Percentiles rank a stretch among this genome's conserved stretches.
Conservation (phyloP, 108 stramenopile species). For the Nitzschia sp. region DNA sequence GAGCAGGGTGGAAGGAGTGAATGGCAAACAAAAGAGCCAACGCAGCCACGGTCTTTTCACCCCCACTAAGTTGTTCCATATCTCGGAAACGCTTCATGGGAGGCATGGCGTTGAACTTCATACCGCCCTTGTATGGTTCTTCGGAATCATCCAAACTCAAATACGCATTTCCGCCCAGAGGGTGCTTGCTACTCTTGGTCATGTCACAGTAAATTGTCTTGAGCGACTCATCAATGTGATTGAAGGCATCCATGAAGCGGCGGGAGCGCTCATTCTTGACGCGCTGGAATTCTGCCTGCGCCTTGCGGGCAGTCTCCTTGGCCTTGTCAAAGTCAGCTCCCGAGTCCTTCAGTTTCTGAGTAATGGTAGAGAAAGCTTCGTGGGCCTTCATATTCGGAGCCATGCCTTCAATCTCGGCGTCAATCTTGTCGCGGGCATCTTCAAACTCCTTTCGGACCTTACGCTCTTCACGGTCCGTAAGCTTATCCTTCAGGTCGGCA, state of each 20-base stretch:
- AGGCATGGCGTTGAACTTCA: conserved; percentile 99
- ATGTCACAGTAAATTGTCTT: conserved; percentile 95
- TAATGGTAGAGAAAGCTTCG: conserved; percentile 82
- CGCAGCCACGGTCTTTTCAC: conserved; percentile 99
- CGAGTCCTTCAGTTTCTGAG: conserved; percentile 73
- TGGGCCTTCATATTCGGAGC: conserved; percentile 97
- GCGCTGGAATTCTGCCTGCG: conserved; percentile 72
- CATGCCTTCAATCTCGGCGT: conserved; percentile 86
- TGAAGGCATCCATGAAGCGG: conserved; percentile 87
- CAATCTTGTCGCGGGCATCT: conserved; percentile 64
- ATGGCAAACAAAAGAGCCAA: conserved; percentile 98
- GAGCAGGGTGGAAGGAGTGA: conserved; percentile 93
- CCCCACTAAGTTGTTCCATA: conserved; percentile 99
- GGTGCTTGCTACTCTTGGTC: conserved; percentile 91
- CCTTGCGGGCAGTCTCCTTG: conserved; percentile 73
- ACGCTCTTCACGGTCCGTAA: conserved; percentile 70
- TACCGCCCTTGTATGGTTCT: conserved; percentile 95
- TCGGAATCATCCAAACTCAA: conserved; percentile 88
- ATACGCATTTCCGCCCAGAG: conserved; percentile 93
- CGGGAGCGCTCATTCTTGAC: conserved; percentile 75
- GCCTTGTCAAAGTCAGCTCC: conserved; percentile 79
- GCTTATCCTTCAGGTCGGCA: conserved; percentile 58
- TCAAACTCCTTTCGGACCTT: conserved; percentile 82
- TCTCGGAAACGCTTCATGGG: conserved; percentile 99
- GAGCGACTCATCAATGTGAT: conserved; percentile 86